Conservation (phyloP, 2,329 filamentous ascomycete species). For the Cordyceps militaris region DNA sequence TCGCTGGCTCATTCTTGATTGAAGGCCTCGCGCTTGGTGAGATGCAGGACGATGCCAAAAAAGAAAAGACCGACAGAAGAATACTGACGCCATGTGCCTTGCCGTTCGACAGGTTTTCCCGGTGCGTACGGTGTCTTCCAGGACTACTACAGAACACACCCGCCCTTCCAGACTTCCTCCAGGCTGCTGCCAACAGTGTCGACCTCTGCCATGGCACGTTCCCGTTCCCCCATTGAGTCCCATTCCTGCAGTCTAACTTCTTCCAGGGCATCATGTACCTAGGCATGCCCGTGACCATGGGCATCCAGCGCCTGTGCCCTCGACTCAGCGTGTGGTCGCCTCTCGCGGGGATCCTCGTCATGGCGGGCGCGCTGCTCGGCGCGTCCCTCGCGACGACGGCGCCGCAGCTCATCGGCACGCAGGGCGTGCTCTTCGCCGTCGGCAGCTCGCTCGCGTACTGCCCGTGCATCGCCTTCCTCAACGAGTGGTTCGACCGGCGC, state of each 20-base stretch:
- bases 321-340: conserved; percentile 31
- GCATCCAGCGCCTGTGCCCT: conserved; percentile 34
- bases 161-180: conserved; percentile 43
- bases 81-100: background rate
- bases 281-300: conserved; percentile 38
- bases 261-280: conserved; percentile 44
- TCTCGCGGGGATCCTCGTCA: conserved; percentile 35
- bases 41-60: background rate
- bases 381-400: conserved; percentile 43
- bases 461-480: conserved; percentile 46
- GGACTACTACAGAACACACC: conserved; percentile 52
- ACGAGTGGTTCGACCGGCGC: conserved; percentile 47
- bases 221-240: too few relatives aligned
- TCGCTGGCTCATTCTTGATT: conserved; percentile 19
- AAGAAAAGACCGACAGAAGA: background rate
- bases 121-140: conserved; percentile 62
- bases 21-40: conserved; percentile 17
- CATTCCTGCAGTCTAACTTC: background rate
- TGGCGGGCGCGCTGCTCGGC: conserved; percentile 40
- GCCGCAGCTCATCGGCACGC: conserved; percentile 44
- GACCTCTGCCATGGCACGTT: conserved; percentile 44
- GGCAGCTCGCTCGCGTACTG: conserved; percentile 44
- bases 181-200: conserved; percentile 54
- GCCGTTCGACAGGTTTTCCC: conserved; percentile 44
- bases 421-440: conserved; percentile 50